These are phyloP conservation scores for Blumeriella jaapii DNA, from an alignment of 2,329 filamentous ascomycete species.

Conservation along the genomic window DNA sequence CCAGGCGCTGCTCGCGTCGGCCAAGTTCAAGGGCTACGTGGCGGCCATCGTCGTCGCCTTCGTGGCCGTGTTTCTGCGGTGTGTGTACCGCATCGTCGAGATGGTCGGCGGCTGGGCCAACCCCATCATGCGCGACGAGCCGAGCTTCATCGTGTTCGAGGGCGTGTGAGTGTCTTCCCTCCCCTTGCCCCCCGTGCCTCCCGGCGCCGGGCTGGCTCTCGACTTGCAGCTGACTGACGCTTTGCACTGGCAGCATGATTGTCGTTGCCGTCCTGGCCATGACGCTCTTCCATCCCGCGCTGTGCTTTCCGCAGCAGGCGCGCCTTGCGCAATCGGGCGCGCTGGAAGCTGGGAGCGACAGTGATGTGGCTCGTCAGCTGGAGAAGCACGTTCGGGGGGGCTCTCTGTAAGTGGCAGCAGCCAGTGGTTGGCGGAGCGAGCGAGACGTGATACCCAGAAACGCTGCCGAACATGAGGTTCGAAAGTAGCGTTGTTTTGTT, in stretches of 20 bases:
- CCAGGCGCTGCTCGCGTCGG: conserved; percentile 5
- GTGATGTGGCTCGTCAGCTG: neutral
- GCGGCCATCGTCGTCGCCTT: conserved; percentile 11
- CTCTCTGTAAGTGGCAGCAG: too few relatives aligned
- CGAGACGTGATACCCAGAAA: too few relatives aligned
- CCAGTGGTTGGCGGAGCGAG: too few relatives aligned
- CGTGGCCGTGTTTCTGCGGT: conserved; percentile 15
- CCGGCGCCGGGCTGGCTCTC: too few relatives aligned
- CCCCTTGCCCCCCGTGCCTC: too few relatives aligned
- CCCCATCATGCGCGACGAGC: conserved; percentile 50
- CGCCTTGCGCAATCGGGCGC: neutral
- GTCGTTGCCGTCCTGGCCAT: conserved; percentile 34
- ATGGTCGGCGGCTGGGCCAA: conserved; percentile 55
- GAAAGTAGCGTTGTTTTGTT: too few relatives aligned
- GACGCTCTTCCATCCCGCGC: conserved; percentile 34
- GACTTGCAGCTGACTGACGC: neutral
- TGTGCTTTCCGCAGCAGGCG: conserved; percentile 13
- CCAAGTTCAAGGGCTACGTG: conserved; percentile 14
- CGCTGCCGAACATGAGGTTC: too few relatives aligned
- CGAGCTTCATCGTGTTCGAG: conserved; percentile 47
- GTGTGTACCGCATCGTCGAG: conserved; percentile 36
- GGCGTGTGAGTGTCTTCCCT: conserved; percentile 30
- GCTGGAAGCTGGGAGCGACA: conserved; percentile 3
- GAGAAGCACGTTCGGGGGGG: neutral
- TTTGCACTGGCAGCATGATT: conserved; percentile 29